Base-by-base conservation (phyloP, 2,329 filamentous ascomycete genomes). In the Claviceps digitariae region DNA sequence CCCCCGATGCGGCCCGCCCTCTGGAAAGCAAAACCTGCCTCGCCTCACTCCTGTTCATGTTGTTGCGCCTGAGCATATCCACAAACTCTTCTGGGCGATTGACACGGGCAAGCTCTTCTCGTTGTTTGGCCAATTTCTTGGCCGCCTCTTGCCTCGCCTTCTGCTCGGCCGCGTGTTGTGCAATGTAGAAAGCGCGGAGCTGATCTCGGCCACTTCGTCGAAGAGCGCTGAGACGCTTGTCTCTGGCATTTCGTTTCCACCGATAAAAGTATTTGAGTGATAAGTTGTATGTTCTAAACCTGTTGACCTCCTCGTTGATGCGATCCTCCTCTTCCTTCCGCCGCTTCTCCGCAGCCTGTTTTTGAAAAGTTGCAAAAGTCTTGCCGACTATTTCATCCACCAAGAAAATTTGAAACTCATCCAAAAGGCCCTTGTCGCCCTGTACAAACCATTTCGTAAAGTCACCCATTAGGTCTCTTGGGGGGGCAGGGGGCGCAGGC, bases 221-320 rank as follows among this genome's bases (percentile, higher is more conserved):
- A 23, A 79, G 71, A n/a, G 70, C 69, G 53, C 73, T 70, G 17
- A 77, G 69, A 3, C 74, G 71, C 20, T 70, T 71, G 47, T 73
- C 69, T 13, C 77, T 70, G 9, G 74, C 75, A 41, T 66, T 71
- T 15, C 74, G 63, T 49, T 72, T 74, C 79, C 79, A 82, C 20
- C 69, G 68, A 58, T 81, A 80, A 55, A 81, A 80, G 62, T 71
- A 82, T 48, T 74, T 79, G 55, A 80, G 66, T 13, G 68, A 66
- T 31, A 82, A 66, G 52, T 69, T 79, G 60, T 77, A 74, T 3
- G 58, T 60, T 40, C 74, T 70, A 57, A 76, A 79, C n/a, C 68
- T 63, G 17, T 69, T 67, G 15, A 77, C 77, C 52, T 76, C 66
- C 2, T 69, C 70, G 63, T 75, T 46, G 60, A 74, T 60, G 56